Evolutionary conservation across 768 basidiomycete species (phyloP), one percentile per base, ranked within the genome.

Genomic region (Mrakia gelida): DNA sequence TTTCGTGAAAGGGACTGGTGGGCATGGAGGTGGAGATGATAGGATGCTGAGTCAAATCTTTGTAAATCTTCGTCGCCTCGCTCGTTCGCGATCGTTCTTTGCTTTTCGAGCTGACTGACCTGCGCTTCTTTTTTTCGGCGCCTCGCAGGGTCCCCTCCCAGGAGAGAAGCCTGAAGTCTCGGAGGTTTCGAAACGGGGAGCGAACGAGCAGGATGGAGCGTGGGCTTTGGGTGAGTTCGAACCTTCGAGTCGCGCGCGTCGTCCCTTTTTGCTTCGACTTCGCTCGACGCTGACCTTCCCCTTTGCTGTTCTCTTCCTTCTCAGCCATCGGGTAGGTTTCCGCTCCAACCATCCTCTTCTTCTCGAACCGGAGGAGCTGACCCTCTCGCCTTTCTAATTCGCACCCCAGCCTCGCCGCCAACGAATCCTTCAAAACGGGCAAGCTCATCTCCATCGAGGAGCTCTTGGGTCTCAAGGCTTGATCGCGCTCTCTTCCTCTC

Each of bases 1-100:
- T 0, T 85, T 87, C 32, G 80, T 82, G 63, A 81, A 85, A 73
- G 86, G 86, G 26, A 86, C 86, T 75, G 86, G 84, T 23, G 85
- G 85, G 11, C 88, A 88, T 80, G 87, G 87, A 49, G 87, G 88
- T 6, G 87, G 87, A 0, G 88, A 88, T 79, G 83, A 83, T 34
- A 82, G 87, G 6, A 87, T 88, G 87, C 81, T 88, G 71, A 87
- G 83, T 79, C 85, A 86, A 30, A 82, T 88, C 41, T 88, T 88
- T 80, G 67, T 68, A 8, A 34, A 34, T 68, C 10, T 21, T 15
- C 63, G 28, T 34, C 67, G 54, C 10, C 10, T 56, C 45, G 45
- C 11, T 45, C 38, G 38, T 8, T n/a, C n/a, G n/a, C 38, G 38
- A 38, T 45, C 45, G 15, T 6, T 45, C 15, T 45, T 10, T 10